Base-by-base conservation (phyloP, 1,284 basidiomycete species). In the Cryptococcus sp. region DNA sequence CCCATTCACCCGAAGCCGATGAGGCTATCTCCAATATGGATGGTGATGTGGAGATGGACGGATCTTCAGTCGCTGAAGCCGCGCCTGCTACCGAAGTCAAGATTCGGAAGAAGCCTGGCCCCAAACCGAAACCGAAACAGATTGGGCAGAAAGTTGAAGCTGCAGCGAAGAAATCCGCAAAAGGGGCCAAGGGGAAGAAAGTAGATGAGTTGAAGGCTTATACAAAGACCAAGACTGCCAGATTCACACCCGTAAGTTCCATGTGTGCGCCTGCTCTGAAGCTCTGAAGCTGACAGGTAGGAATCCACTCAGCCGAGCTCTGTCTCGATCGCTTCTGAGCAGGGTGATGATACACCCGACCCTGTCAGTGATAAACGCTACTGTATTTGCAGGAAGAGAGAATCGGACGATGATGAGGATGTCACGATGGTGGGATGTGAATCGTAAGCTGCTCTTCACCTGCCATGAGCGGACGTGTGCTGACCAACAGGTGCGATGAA, bases 391-490 rank as follows among this genome's bases (percentile, higher is more conserved):
- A 54, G 62, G 22, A 70, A 64, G 45, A 49, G 59, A 16, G 67
- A 64, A 45, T 52, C 51, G 18, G 64, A 63, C 11, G 69, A 73
- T 21, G 66, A 67, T n/a, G 69, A 68, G 21, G 64, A 66, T 11
- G 56, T 53, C 9, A 56, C 54, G 0, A 70, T 70, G 65, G 54
- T 75, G 1, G 72, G 65, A 5, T 75, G 73, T 48, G 73, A 75
- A 39, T 53, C 50, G 63, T 71, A 47, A 48, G 63, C 59, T 5
- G 18, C 44, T 16, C 13, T 23, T 36, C 28, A 18, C 22, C 36
- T 22, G 34, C 7, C 23, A 16, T 19, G 19, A n/a, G 39, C 39
- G 9, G 18, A 41, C 39, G 11, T 10, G 39, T 36, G 39, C 39
- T 41, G 32, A 34, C 32, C 16, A 9, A 34, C 32, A 70, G 69